Evolutionary conservation across 2,329 filamentous ascomycete species (phyloP).

Genomic region (Hortaea sp.): DNA sequence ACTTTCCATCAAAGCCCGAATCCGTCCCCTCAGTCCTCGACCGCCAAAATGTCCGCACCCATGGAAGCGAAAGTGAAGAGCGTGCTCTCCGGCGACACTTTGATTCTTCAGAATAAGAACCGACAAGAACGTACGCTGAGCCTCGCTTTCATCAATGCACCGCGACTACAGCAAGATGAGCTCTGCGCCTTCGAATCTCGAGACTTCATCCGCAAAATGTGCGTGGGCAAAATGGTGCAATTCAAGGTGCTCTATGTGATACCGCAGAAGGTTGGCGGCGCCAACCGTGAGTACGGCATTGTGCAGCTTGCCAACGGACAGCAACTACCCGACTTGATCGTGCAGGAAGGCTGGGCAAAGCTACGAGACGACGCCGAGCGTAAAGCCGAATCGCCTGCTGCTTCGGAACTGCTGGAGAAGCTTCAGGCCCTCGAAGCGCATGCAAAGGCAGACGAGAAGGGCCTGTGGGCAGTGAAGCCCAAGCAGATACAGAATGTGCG

Average conservation of each 20-base stretch:
- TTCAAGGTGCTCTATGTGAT: conserved; percentile 83
- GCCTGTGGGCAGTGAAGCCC: conserved; percentile 63
- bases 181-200: conserved; percentile 88
- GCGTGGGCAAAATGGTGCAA: conserved; percentile 77
- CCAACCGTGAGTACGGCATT: conserved; percentile 76
- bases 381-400: conserved; percentile 76
- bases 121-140: conserved; percentile 77
- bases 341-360: conserved; percentile 86
- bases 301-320: conserved; percentile 67
- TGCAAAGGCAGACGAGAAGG: conserved; percentile 69
- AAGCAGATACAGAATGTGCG: conserved; percentile 65
- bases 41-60: conserved; percentile 6
- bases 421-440: conserved; percentile 67
- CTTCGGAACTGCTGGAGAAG: conserved; percentile 59
- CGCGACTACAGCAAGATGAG: conserved; percentile 46
- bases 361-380: conserved; percentile 87
- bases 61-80: conserved; percentile 70
- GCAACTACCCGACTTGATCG: conserved; percentile 67
- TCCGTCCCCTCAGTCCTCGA: not conserved
- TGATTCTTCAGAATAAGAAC: conserved; percentile 75
- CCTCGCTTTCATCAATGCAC: conserved; percentile 84
- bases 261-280: conserved; percentile 48
- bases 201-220: conserved; percentile 75
- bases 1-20: not conserved
- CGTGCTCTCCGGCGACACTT: conserved; percentile 85